Evolutionary conservation across 169 alveolate species (phyloP).

Genomic region (Sarcocystis neurona): DNA sequence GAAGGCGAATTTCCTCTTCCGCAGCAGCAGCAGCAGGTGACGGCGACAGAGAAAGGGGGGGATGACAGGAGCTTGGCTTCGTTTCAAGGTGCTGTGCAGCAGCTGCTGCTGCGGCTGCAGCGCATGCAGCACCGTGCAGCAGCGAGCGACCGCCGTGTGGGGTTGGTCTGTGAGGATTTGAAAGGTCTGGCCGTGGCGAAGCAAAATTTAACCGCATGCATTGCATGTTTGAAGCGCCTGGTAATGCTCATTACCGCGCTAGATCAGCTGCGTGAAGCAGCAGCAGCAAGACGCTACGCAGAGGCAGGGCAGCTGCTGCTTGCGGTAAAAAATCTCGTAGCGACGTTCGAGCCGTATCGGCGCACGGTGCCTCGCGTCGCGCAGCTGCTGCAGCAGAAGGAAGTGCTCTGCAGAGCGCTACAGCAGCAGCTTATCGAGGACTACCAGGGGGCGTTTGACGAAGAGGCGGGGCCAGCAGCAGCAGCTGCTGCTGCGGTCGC

Average conservation of each 20-base stretch:
- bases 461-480: not conserved
- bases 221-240: not conserved
- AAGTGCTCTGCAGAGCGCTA: constrained; percentile 1
- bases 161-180: not conserved
- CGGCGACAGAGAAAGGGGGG: too few species aligned
- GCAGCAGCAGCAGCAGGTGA: too few species aligned
- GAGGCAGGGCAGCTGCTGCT: constrained; percentile 25
- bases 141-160: constrained; percentile 18
- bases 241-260: not conserved
- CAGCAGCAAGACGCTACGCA: not conserved
- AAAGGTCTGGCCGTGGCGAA: constrained; percentile 8
- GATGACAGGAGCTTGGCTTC: too few species aligned
- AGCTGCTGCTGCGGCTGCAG: not conserved
- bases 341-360: constrained; percentile 17
- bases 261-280: constrained; percentile 9
- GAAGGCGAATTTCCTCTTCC: too few species aligned
- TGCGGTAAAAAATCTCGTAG: not conserved
- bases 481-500: not conserved
- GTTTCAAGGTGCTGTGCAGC: not conserved
- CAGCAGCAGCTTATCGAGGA: constrained; percentile 43
- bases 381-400: not conserved
- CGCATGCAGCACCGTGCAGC: not conserved
- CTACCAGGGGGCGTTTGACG: constrained; percentile 14
- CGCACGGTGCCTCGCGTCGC: constrained; percentile 8
- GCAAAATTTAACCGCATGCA: not conserved